Evolutionary conservation across 306 rosid genomes (phyloP).

Genomic region (Cicer bijugum): DNA sequence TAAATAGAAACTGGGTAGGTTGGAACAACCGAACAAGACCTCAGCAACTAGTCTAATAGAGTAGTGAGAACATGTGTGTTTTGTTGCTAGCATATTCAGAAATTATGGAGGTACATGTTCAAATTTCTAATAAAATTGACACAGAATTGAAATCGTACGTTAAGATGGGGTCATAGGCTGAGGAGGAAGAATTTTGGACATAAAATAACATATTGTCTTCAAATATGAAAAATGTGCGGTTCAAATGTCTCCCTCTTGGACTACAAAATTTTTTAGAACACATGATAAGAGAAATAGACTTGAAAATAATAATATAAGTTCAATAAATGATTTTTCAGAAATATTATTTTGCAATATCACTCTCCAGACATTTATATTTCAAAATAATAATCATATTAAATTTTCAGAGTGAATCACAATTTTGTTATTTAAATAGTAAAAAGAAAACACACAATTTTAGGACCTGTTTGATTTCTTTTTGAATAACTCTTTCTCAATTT

Average conservation of each 20-base stretch:
- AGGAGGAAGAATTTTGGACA: constrained; percentile 39
- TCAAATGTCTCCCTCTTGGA: constrained; percentile 47
- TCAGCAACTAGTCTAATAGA: background rate
- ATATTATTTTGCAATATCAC: no score
- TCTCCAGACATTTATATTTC: no score
- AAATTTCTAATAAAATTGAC: constrained; percentile 34
- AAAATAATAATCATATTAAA: no score
- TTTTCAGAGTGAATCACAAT: no score
- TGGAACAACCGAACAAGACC: background rate
- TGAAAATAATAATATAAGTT: no score
- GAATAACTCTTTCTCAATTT: no score
- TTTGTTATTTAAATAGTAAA: no score
- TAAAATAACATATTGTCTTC: constrained; percentile 42
- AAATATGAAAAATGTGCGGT: constrained; percentile 45
- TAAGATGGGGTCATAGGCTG: constrained; percentile 41
- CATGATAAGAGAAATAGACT: constrained; percentile 25
- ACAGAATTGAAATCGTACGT: constrained; percentile 29
- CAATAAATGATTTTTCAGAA: no score
- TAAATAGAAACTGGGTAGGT: background rate
- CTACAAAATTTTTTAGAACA: constrained; percentile 43
- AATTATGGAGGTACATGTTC: constrained; percentile 28
- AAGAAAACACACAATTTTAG: no score
- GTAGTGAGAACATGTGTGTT: constrained; percentile 20
- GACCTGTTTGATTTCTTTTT: no score
- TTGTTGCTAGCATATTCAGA: constrained; percentile 11